Conservation (phyloP, 371 early-diverging fungal species). For the Mycotypha africana region DNA sequence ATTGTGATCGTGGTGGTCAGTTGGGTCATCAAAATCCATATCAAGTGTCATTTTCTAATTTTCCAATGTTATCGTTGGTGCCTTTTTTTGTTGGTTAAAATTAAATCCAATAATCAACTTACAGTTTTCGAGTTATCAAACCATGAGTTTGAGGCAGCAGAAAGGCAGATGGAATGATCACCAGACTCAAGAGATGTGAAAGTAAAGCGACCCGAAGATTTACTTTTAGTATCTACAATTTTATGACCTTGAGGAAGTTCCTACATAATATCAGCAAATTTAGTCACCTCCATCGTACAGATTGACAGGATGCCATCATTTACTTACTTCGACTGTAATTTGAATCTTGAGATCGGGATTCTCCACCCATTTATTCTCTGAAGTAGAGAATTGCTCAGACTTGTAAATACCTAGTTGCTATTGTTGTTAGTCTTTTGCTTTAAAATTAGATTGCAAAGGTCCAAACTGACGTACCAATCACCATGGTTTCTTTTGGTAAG, state of each 20-base stretch:
- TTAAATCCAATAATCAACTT: conserved; percentile 16
- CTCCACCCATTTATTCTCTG: conserved; percentile 59
- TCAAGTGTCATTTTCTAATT: conserved; percentile 61
- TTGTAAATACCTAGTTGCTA: conserved; percentile 64
- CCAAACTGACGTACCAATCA: conserved; percentile 62
- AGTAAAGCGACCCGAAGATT: conserved; percentile 70
- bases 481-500: conserved; percentile 84
- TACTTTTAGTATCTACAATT: conserved; percentile 71
- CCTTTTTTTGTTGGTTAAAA: background rate
- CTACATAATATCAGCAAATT: too few species aligned
- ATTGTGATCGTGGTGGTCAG: conserved; percentile 53
- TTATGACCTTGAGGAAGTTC: conserved; percentile 52
- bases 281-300: too few species aligned
- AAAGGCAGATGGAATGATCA: conserved; percentile 86
- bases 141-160: conserved; percentile 56
- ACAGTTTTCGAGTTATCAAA: conserved; percentile 51
- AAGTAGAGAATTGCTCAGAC: conserved; percentile 73
- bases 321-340: conserved; percentile 69
- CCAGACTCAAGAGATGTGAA: conserved; percentile 87
- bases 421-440: too few species aligned
- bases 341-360: conserved; percentile 66
- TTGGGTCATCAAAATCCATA: conserved; percentile 72
- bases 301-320: too few species aligned
- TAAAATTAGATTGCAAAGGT: too few species aligned
- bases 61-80: background rate